Evolutionary conservation across 768 basidiomycete species (phyloP), one percentile per base, ranked within the genome.

Genomic region (Lactarius tabidus): DNA sequence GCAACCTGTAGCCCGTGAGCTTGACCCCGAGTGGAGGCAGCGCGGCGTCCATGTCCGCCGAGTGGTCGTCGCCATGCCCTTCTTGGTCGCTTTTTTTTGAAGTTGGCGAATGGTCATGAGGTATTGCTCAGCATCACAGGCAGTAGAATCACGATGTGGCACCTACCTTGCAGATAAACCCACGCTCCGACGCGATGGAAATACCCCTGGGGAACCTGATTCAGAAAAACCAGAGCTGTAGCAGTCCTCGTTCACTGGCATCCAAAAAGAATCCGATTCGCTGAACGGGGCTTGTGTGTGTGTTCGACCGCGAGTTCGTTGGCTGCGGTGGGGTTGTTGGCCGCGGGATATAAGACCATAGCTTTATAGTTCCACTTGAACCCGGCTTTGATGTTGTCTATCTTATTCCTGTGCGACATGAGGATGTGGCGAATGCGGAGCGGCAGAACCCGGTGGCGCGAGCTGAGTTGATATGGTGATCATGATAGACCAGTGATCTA

Each of bases 21-120:
- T 61, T 52, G 55, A 61, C 56, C 12, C 64, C 64, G 6, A 65
- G 55, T 23, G 54, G 59, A 6, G 55, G 60, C 1, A 10, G 55
- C 3, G 2, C 3, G 26, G 23, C 23, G 17, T 60, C 52, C 20
- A 20, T 6, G 38, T 31, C 43, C 18, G 18, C 10, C 12, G 29
- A 23, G 9, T 9, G 41, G 9, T 54, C 8, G 17, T 39, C 48
- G n/a, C 43, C n/a, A 2, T 23, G 3, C 7, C n/a, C 39, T 23
- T 38, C 39, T 26, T 38, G 52, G 28, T 48, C 35, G 3, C 64
- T 65, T 33, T 18, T 31, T 29, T 3, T 33, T 33, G 33, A 8
- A 8, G 33, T 33, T 33, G 33, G 8, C 8, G 8, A 33, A 33
- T 33, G 33, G 3, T 33, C 33, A 3, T 3, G 8, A 33, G 33